phyloP scores from a whole-genome alignment of 2,329 filamentous ascomycete species.

The Ramularia endophylla region DNA sequence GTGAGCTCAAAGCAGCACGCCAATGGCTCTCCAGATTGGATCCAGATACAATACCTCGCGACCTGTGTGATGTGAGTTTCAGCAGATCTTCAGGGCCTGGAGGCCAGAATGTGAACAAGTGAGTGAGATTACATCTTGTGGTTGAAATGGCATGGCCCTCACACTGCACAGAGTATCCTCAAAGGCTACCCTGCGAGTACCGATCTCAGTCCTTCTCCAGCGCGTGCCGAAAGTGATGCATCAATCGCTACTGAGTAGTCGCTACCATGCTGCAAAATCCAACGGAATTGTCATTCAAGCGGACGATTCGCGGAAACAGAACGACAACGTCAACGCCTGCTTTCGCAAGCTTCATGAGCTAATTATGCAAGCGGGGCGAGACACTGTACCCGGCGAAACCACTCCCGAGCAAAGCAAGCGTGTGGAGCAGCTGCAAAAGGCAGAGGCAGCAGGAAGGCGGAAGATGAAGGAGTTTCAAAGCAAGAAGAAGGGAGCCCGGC shows the following conservation, averaged over 20 bases:
- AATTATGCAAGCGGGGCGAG: constrained; percentile 46
- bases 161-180: constrained; percentile 52
- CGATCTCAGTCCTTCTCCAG: constrained; percentile 47
- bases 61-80: constrained; percentile 54
- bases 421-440: constrained; percentile 52
- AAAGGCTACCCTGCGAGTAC: constrained; percentile 58
- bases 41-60: constrained; percentile 49
- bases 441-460: constrained; percentile 53
- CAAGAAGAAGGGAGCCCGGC: constrained; percentile 54
- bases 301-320: constrained; percentile 58
- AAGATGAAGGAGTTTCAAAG: constrained; percentile 56
- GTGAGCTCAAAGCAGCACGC: constrained; percentile 39
- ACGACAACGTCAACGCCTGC: constrained; percentile 54
- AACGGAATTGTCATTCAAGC: constrained; percentile 55
- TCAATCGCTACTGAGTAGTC: constrained; percentile 44
- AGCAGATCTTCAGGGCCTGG: constrained; percentile 60
- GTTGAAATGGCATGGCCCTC: constrained; percentile 1
- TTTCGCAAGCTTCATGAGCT: constrained; percentile 53
- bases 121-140: constrained; percentile 18
- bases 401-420: constrained; percentile 49
- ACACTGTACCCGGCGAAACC: constrained; percentile 55
- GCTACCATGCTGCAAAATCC: constrained; percentile 50
- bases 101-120: constrained; percentile 67
- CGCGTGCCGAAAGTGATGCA: constrained; percentile 52
- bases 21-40: constrained; percentile 52